A percentile compares a stretch with the other conserved stretches of the same genome.
Evolutionary conservation across 352 stramenopile genomes (phyloP).

Genomic region (Pythium aquatile): DNA sequence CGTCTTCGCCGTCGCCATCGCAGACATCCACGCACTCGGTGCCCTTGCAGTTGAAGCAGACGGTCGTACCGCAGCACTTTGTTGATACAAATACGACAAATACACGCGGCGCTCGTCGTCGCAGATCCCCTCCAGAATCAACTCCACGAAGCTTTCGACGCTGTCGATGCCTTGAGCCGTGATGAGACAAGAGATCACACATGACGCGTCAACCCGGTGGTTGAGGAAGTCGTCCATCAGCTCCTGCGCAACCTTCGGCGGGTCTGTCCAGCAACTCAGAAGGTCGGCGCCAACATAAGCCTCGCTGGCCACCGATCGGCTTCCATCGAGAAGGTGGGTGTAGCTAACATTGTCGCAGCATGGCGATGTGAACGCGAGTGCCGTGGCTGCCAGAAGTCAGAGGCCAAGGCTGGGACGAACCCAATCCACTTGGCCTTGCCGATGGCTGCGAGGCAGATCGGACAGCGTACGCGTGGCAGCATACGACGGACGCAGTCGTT

Average conservation of each 20-base stretch:
- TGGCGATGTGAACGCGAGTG: neutral
- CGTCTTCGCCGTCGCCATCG: constrained; percentile 3
- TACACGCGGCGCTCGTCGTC: constrained; percentile 4
- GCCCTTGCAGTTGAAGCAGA: constrained; percentile 12
- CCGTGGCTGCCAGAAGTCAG: neutral
- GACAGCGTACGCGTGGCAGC: constrained; percentile 36
- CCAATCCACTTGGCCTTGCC: constrained; percentile 13
- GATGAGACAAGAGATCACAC: neutral
- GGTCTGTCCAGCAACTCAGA: neutral
- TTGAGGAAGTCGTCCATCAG: neutral
- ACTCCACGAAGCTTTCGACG: neutral
- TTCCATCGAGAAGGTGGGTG: neutral
- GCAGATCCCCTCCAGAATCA: neutral
- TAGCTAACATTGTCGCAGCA: neutral
- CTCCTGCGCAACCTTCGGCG: neutral
- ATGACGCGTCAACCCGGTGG: neutral
- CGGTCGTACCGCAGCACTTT: neutral
- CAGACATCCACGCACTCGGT: neutral
- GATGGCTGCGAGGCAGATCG: constrained; percentile 32
- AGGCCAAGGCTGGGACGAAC: neutral
- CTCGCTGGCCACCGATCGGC: neutral
- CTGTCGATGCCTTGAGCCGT: neutral
- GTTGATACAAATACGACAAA: constrained; percentile 1
- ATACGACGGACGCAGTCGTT: constrained; percentile 28
- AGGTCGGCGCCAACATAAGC: neutral